phyloP scores from a whole-genome alignment of 495 filamentous ascomycete species.

The Mytilinidion resinicola region DNA sequence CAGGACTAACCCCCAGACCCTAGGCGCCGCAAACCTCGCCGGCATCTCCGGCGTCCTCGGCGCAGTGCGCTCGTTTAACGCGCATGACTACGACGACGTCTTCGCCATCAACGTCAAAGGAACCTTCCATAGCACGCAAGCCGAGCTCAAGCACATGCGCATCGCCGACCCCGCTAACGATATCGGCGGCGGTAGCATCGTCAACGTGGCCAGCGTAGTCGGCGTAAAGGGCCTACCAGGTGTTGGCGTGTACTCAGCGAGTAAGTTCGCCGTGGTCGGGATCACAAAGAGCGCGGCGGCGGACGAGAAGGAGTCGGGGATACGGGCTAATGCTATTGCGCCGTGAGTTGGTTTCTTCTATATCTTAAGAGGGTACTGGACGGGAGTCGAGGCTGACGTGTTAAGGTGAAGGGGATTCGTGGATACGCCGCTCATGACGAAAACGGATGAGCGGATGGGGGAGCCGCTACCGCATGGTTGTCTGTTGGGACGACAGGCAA shows the following conservation, averaged over 20 bases:
- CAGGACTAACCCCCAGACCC: neutral
- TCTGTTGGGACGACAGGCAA: slow-evolving; percentile 5
- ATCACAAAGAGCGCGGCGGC: slow-evolving; percentile 48
- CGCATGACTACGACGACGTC: slow-evolving; percentile 25
- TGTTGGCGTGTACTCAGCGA: slow-evolving; percentile 49
- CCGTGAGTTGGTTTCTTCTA: slow-evolving; percentile 12
- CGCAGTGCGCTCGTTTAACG: slow-evolving; percentile 34
- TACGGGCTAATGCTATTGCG: slow-evolving; percentile 18
- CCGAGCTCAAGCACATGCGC: slow-evolving; percentile 23
- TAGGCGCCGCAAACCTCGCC: slow-evolving; percentile 31
- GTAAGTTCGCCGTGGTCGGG: slow-evolving; percentile 50
- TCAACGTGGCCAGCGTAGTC: slow-evolving; percentile 51
- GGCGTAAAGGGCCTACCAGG: slow-evolving; percentile 47
- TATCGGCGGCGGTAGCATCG: slow-evolving; percentile 36
- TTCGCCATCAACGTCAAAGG: slow-evolving; percentile 32
- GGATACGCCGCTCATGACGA: slow-evolving; percentile 46
- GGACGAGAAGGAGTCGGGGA: slow-evolving; percentile 10
- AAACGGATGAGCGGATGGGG: slow-evolving; percentile 26
- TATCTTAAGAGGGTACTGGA: neutral
- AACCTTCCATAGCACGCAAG: slow-evolving; percentile 29
- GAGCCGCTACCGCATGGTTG: slow-evolving; percentile 26
- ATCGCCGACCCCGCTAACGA: neutral
- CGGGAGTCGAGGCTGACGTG: neutral
- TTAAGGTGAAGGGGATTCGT: slow-evolving; percentile 42
- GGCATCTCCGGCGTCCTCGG: slow-evolving; percentile 41